These are phyloP conservation scores for Phtheirospermum japonicum DNA, from an alignment of 257 asterid species.

Conservation along the genomic window DNA sequence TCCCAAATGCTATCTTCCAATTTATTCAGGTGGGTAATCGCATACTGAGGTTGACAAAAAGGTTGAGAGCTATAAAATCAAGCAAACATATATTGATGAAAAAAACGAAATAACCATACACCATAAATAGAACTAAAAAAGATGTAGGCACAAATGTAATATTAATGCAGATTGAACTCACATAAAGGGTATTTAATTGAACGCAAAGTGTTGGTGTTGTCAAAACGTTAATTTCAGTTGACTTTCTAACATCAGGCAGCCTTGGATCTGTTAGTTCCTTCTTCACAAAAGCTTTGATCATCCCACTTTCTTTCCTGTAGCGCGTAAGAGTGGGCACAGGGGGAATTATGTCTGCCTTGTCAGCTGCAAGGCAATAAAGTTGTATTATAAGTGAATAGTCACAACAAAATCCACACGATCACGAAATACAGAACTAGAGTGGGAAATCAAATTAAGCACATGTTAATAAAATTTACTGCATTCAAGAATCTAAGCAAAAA, in stretches of 20 bases:
- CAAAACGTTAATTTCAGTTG: conserved; percentile 58
- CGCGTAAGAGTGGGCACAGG: conserved; percentile 89
- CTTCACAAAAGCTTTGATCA: conserved; percentile 79
- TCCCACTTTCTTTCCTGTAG: conserved; percentile 74
- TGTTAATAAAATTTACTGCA: conserved; percentile 8
- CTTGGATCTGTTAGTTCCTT: conserved; percentile 76
- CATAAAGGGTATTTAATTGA: conserved; percentile 84
- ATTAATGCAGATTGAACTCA: conserved; percentile 48
- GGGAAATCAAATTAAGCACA: conserved; percentile 9
- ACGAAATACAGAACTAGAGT: conserved; percentile 16
- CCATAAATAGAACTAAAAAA: neutral
- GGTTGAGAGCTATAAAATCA: conserved; percentile 22
- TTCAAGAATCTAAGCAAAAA: conserved; percentile 15
- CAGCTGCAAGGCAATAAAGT: conserved; percentile 55
- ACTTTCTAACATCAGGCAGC: conserved; percentile 63
- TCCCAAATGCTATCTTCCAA: conserved; percentile 96
- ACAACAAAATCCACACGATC: conserved; percentile 16
- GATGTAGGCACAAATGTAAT: conserved; percentile 5
- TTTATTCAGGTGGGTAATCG: conserved; percentile 77
- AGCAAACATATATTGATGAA: conserved; percentile 14
- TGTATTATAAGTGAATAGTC: conserved; percentile 17
- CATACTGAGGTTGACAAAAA: conserved; percentile 56
- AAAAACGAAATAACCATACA: neutral
- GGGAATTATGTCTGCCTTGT: conserved; percentile 86
- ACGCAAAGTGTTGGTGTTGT: conserved; percentile 82